A percentile compares a stretch with the other conserved stretches of the same genome.
These are phyloP conservation scores for Nemophila menziesii DNA, from an alignment of 257 asterid species.

Conservation along the genomic window DNA sequence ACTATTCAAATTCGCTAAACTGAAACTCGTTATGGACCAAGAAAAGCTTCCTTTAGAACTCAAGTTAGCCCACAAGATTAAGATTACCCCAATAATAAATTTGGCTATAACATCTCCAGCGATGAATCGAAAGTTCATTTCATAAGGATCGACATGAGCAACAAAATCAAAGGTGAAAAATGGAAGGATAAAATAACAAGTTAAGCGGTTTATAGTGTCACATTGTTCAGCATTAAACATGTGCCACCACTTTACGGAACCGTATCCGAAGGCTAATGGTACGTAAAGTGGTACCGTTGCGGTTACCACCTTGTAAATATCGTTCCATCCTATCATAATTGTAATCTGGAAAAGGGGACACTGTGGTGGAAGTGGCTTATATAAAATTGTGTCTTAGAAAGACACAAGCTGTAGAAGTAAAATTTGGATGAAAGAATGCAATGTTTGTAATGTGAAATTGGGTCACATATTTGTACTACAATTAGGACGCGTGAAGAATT, in stretches of 20 bases:
- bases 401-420: too few species aligned
- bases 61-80: constrained; percentile 38
- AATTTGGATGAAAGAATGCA: too few species aligned
- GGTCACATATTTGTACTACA: too few species aligned
- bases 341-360: too few species aligned
- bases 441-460: too few species aligned
- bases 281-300: constrained; percentile 45
- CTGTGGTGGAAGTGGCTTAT: too few species aligned
- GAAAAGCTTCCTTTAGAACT: too few species aligned
- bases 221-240: constrained; percentile 36
- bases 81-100: constrained; percentile 20
- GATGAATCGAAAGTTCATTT: constrained; percentile 38
- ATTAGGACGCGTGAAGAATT: too few species aligned
- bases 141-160: constrained; percentile 40
- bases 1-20: constrained; percentile 37
- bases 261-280: constrained; percentile 35
- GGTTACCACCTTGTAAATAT: constrained; percentile 44
- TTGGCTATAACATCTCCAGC: constrained; percentile 47
- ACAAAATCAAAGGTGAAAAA: constrained; percentile 52
- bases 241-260: constrained; percentile 54
- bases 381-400: too few species aligned
- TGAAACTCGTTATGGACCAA: constrained; percentile 52
- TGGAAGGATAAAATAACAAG: constrained; percentile 19
- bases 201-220: constrained; percentile 37
- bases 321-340: constrained; percentile 47